phyloP scores from a whole-genome alignment of 306 rosid species.

The Luffa acutangula region DNA sequence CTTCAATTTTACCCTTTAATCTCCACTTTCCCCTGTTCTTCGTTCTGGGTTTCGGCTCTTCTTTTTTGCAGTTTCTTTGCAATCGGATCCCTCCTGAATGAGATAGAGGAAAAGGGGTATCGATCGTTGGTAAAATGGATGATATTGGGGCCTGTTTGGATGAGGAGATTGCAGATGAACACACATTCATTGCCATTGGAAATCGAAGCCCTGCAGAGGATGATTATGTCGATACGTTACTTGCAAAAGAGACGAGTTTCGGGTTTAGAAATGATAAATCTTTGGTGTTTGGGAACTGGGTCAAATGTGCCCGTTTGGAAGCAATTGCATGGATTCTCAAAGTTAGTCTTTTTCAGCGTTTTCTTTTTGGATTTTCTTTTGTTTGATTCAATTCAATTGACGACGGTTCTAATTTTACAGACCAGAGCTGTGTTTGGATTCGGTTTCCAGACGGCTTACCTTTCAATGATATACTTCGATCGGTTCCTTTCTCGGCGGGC shows the following conservation, averaged over 20 bases:
- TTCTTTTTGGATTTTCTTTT: conserved; percentile 12
- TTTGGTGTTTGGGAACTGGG: conserved; percentile 23
- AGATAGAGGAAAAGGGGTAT: neutral
- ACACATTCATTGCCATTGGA: conserved; percentile 8
- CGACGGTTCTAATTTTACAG: conserved; percentile 21
- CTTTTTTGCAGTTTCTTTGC: neutral
- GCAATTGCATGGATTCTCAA: conserved; percentile 67
- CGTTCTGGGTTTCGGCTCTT: neutral
- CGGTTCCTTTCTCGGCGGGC: conserved; percentile 44
- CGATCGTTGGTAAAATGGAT: conserved; percentile 18
- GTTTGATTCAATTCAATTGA: conserved; percentile 10
- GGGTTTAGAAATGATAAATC: conserved; percentile 33
- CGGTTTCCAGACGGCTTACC: conserved; percentile 61
- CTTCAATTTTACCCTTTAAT: conserved; percentile 19
- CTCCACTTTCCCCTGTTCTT: conserved; percentile 11
- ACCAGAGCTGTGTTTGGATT: conserved; percentile 56
- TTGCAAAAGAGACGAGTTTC: conserved; percentile 37
- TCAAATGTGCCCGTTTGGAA: conserved; percentile 44
- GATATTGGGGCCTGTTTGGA: conserved; percentile 20
- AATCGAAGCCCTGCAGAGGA: conserved; percentile 29
- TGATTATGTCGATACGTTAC: conserved; percentile 26
- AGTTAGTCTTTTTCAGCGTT: conserved; percentile 32
- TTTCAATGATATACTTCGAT: conserved; percentile 72
- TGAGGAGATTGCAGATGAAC: conserved; percentile 23
- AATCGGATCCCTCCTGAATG: conserved; percentile 9